Percentiles rank a stretch among this genome's conserved stretches.
These are phyloP conservation scores for Arthrobotrys entomopaga DNA, from an alignment of 2,329 filamentous ascomycete genomes.

Conservation along the genomic window DNA sequence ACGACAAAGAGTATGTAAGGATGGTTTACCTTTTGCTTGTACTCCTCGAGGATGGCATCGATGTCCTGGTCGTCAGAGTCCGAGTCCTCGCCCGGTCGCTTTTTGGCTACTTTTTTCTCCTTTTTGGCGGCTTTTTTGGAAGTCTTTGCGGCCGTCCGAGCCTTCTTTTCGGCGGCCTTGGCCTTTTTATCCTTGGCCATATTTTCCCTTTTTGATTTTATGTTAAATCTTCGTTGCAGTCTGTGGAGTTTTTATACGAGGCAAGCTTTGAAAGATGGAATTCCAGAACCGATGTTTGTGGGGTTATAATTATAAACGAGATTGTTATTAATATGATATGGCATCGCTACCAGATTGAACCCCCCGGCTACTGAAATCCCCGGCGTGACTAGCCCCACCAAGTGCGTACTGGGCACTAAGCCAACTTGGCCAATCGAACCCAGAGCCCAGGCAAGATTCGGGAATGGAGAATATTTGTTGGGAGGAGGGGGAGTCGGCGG, in stretches of 20 bases:
- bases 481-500: conserved; percentile 3
- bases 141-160: conserved; percentile 61
- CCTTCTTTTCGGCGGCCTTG: conserved; percentile 67
- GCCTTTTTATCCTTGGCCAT: conserved; percentile 60
- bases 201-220: not conserved
- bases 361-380: not conserved
- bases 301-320: conserved; percentile 7
- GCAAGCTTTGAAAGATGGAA: too few relatives aligned
- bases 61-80: conserved; percentile 93
- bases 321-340: too few relatives aligned
- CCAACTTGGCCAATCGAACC: not conserved
- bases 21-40: conserved; percentile 72
- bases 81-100: conserved; percentile 77
- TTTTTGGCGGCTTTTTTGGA: conserved; percentile 69
- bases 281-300: conserved; percentile 5
- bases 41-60: conserved; percentile 91
- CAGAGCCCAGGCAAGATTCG: not conserved
- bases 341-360: too few relatives aligned
- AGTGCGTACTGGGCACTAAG: too few relatives aligned
- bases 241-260: too few relatives aligned
- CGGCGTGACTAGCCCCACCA: too few relatives aligned
- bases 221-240: not conserved
- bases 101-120: conserved; percentile 83
- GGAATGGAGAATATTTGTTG: not conserved
- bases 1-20: not conserved